A percentile compares a stretch with the other conserved stretches of the same genome.
Conservation (phyloP, 2,329 filamentous ascomycete genomes). For the Aaosphaeria pasadenensis region DNA sequence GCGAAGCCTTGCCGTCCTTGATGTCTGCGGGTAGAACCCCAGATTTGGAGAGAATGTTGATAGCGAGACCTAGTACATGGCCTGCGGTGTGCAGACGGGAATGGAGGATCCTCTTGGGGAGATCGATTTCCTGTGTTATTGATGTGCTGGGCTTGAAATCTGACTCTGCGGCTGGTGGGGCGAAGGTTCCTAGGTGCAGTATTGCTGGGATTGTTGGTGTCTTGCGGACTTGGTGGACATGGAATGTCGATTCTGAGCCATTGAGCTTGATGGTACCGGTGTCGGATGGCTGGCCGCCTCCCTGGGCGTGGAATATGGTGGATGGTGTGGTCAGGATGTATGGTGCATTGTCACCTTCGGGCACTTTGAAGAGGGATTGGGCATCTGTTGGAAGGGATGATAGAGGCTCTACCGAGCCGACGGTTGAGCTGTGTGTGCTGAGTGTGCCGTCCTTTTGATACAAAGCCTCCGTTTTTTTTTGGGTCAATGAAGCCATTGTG, state of each 20-base stretch:
- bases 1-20: constrained; percentile 68
- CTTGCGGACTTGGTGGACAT: constrained; percentile 57
- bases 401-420: constrained; percentile 51
- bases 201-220: constrained; percentile 48
- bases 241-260: constrained; percentile 45
- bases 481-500: neutral
- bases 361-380: constrained; percentile 58
- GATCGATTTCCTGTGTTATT: constrained; percentile 59
- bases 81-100: constrained; percentile 72
- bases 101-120: constrained; percentile 58
- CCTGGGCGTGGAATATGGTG: constrained; percentile 75
- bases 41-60: constrained; percentile 57
- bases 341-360: constrained; percentile 39
- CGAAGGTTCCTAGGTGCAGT: constrained; percentile 64
- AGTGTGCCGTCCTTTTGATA: constrained; percentile 43
- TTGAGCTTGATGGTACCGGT: constrained; percentile 55
- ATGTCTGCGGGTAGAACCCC: constrained; percentile 39
- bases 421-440: constrained; percentile 41
- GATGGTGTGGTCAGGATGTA: constrained; percentile 59
- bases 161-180: constrained; percentile 31
- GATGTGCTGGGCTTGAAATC: constrained; percentile 11
- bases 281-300: constrained; percentile 71
- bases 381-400: constrained; percentile 51
- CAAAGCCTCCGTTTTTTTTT: constrained; percentile 23
- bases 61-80: constrained; percentile 67